Evolutionary conservation across 176 grass and related monocot genomes (phyloP), one percentile per base, ranked within the genome.

Genomic region (Zizania latifolia): DNA sequence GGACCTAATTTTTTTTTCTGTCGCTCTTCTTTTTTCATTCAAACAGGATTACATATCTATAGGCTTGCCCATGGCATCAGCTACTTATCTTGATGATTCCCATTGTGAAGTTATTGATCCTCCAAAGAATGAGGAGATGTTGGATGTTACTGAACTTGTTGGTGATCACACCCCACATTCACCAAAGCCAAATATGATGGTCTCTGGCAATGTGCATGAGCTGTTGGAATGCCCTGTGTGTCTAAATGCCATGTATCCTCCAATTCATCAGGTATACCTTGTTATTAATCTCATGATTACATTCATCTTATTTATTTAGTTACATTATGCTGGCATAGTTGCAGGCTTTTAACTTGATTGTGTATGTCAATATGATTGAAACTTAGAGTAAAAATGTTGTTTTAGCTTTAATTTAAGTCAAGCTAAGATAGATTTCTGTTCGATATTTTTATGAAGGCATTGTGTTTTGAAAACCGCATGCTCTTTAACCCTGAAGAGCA

Each of bases 161-260:
- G 81, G 58, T 54, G 89, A 94, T 61, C 89, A 88, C 58, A 76
- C 73, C 29, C 85, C 78, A 8, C 78, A 79, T 68, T 98, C 86
- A 58, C 83, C 91, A 7, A 94, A 98, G 79, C 86, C 86, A 22
- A 94, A 98, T 88, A 64, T 83, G 43, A 62, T 76, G 58, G 92
- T 84, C 74, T 84, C 92, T 81, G 85, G 89, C 62, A 98, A 85
- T 33, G 88, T 98, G 57, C 86, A 84, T 45, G 91, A 98, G 50
- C 91, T 98, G 30, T 82, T 98, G 34, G 94, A 98, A 57, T 98
- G 94, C 21, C 94, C 94, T 69, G 90, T 98, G 55, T 98, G 94
- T 50, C 83, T 98, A 74, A 87, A 87, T 76, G 94, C 94, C 16
- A 98, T 98, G 94, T 98, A 94, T 85, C 94, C 94, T 81, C 94